Conservation (phyloP, 1,284 basidiomycete genomes). For the Sanghuangporus baumii region DNA sequence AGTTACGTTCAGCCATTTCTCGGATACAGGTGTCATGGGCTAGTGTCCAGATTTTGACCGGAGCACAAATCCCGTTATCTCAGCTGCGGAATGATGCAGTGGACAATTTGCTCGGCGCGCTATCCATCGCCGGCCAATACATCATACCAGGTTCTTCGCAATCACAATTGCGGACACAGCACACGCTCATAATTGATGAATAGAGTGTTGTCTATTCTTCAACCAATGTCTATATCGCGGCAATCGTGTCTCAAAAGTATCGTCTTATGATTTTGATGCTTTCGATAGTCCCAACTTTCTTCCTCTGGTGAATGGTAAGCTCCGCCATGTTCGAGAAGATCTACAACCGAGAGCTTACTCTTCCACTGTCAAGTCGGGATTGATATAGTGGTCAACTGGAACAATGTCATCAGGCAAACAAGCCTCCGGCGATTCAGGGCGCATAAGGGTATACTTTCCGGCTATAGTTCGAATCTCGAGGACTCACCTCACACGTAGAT, state of each 20-base stretch:
- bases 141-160: constrained; percentile 71
- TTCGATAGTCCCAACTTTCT: constrained; percentile 85
- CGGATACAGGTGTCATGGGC: background rate
- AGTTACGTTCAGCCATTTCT: constrained; percentile 13
- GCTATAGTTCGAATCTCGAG: background rate
- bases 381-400: constrained; percentile 85
- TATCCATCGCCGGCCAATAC: constrained; percentile 85
- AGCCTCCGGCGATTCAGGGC: constrained; percentile 71
- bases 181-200: background rate
- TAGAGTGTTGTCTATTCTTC: constrained; percentile 84
- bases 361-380: constrained; percentile 62
- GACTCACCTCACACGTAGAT: constrained; percentile 33
- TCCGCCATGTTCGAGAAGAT: background rate
- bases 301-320: constrained; percentile 74
- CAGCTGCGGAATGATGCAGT: constrained; percentile 87
- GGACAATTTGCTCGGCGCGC: constrained; percentile 83
- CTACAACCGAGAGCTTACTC: background rate
- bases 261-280: constrained; percentile 81
- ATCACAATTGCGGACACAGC: background rate
- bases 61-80: constrained; percentile 88
- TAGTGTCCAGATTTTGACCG: constrained; percentile 69
- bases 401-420: constrained; percentile 74
- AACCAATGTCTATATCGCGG: constrained; percentile 85
- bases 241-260: constrained; percentile 81
- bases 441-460: constrained; percentile 55